Percentiles rank a stretch among this genome's conserved stretches.
Conservation (phyloP, 179 eudicot species). For the Gypsophila paniculata region DNA sequence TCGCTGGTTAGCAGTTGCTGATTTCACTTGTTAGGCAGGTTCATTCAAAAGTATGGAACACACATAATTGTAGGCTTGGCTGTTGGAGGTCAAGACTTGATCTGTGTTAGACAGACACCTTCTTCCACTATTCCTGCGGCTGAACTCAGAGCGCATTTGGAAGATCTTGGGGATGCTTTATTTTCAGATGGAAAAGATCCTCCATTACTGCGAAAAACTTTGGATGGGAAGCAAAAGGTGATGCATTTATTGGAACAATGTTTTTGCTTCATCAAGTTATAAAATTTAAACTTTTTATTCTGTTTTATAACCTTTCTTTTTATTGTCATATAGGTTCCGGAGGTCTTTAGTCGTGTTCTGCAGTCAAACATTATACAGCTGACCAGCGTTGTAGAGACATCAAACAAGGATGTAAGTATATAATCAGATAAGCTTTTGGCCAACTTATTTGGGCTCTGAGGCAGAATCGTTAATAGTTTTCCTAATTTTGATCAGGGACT, state of each 20-base stretch:
- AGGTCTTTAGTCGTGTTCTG: conserved; percentile 74
- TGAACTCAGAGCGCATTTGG: conserved; percentile 73
- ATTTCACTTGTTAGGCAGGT: conserved; percentile 57
- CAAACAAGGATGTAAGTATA: conserved; percentile 78
- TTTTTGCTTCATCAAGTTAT: background rate
- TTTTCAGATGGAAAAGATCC: conserved; percentile 74
- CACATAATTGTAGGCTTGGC: conserved; percentile 89
- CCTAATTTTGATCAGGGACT: conserved; percentile 59
- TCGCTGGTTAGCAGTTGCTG: conserved; percentile 21
- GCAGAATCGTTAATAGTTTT: conserved; percentile 10
- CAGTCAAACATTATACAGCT: conserved; percentile 67
- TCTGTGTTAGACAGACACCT: conserved; percentile 75
- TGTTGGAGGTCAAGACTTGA: conserved; percentile 92
- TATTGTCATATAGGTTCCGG: conserved; percentile 53
- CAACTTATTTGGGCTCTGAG: background rate
- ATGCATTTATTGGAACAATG: background rate
- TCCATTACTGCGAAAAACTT: conserved; percentile 45
- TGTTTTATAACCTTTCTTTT: conserved; percentile 7
- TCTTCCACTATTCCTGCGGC: conserved; percentile 61
- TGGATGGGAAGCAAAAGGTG: conserved; percentile 61
- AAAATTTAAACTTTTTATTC: background rate
- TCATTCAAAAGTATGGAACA: conserved; percentile 82
- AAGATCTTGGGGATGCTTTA: conserved; percentile 85
- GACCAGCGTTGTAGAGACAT: conserved; percentile 71
- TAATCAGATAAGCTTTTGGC: background rate